phyloP scores from a whole-genome alignment of 1,139 yeast genomes.

The Lodderomyces beijingensis region DNA sequence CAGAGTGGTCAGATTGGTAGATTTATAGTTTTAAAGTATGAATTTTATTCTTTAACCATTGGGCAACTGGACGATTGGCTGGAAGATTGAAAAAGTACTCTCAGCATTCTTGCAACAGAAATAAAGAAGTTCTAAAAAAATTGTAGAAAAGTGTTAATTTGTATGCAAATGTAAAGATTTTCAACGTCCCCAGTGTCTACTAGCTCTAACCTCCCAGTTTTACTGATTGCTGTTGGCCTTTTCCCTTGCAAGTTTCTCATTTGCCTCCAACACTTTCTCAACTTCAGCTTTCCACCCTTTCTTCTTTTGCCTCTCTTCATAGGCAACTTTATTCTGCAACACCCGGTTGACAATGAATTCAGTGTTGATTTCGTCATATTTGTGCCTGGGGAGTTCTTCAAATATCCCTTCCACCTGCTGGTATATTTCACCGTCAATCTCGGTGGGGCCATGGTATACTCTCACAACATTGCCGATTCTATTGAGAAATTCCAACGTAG shows the following conservation, averaged over 20 bases:
- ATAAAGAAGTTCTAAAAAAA: not conserved
- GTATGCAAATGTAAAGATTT: too few relatives aligned
- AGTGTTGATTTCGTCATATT: conserved; percentile 57
- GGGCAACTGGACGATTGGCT: too few relatives aligned
- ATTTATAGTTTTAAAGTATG: too few relatives aligned
- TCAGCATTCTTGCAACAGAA: not conserved
- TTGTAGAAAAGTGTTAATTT: too few relatives aligned
- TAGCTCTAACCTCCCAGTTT: too few relatives aligned
- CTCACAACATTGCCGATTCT: conserved; percentile 38
- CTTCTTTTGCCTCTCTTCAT: conserved; percentile 73
- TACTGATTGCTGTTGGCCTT: too few relatives aligned
- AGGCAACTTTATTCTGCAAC: conserved; percentile 56
- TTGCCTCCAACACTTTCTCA: conserved; percentile 26
- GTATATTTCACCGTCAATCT: conserved; percentile 24
- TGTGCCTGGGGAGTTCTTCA: conserved; percentile 48
- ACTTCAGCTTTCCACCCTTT: conserved; percentile 68
- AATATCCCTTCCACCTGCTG: conserved; percentile 19
- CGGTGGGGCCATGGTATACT: conserved; percentile 65
- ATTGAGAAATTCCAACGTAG: conserved; percentile 37
- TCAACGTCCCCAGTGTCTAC: too few relatives aligned
- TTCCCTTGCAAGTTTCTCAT: conserved; percentile 9
- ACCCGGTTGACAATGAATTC: conserved; percentile 67
- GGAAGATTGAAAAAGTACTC: too few relatives aligned
- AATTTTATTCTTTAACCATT: too few relatives aligned
- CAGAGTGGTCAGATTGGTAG: too few relatives aligned